phyloP scores from a whole-genome alignment of 371 early-diverging fungal genomes.

The Mucor ambiguus region DNA sequence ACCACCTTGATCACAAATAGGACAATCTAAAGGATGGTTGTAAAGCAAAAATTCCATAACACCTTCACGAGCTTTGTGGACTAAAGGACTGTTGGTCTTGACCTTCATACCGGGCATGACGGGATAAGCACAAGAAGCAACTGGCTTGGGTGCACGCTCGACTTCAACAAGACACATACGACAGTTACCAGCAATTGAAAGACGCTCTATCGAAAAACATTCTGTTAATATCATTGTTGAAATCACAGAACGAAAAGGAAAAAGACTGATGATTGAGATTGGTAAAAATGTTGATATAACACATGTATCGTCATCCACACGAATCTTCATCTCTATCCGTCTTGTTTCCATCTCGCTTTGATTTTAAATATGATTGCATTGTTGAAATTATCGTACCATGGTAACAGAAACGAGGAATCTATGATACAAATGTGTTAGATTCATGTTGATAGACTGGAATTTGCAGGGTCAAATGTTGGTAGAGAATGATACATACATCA shows the following conservation, averaged over 20 bases:
- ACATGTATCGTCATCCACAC: background rate
- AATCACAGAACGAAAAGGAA: background rate
- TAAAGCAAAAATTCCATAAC: constrained; percentile 98
- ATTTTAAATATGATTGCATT: background rate
- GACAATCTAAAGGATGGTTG: constrained; percentile 98
- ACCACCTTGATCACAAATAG: constrained; percentile 98
- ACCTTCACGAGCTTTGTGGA: constrained; percentile 98
- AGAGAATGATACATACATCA: constrained; percentile 47
- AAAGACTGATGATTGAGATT: background rate
- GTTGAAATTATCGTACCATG: constrained; percentile 63
- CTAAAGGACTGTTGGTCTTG: constrained; percentile 90
- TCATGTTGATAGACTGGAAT: background rate
- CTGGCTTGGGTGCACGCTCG: constrained; percentile 94
- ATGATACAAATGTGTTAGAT: background rate
- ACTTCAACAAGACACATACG: constrained; percentile 99
- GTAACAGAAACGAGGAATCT: constrained; percentile 97
- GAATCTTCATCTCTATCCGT: background rate
- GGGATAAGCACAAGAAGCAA: constrained; percentile 97
- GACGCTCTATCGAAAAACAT: constrained; percentile 62
- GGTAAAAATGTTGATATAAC: background rate
- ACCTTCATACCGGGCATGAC: constrained; percentile 97
- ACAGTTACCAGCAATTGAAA: constrained; percentile 97
- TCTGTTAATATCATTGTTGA: background rate
- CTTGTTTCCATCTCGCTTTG: background rate
- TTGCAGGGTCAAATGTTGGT: background rate